phyloP scores from a whole-genome alignment of 306 rosid species.

The Pueraria montana region DNA sequence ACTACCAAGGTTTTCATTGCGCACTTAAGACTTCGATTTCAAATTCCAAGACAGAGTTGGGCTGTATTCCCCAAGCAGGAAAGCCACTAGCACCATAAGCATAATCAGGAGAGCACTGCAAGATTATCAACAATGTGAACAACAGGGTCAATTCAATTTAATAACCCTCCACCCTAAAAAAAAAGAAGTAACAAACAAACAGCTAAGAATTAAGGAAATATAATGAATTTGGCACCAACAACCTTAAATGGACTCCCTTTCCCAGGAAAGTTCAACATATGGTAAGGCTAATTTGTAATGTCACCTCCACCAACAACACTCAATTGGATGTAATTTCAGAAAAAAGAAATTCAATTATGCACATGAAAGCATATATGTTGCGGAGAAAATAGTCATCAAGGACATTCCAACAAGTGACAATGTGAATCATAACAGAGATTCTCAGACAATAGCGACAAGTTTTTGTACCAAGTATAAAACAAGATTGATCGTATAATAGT shows the following conservation, averaged over 20 bases:
- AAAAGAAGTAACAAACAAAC: not conserved
- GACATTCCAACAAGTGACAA: not conserved
- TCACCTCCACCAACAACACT: not conserved
- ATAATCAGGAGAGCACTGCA: slow-evolving; percentile 98
- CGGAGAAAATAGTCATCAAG: not conserved
- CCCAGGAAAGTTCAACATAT: not conserved
- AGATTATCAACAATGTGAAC: slow-evolving; percentile 41
- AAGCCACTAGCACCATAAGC: slow-evolving; percentile 91
- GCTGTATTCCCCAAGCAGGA: slow-evolving; percentile 92
- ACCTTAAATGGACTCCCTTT: too few species aligned
- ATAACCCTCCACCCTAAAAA: not conserved
- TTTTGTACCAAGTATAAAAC: too few species aligned
- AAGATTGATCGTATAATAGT: too few species aligned
- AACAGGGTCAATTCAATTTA: slow-evolving; percentile 9
- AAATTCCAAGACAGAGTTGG: slow-evolving; percentile 81
- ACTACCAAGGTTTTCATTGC: slow-evolving; percentile 52
- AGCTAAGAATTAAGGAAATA: not conserved
- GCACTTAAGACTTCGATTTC: slow-evolving; percentile 84
- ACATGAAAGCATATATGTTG: not conserved
- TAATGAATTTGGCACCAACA: too few species aligned
- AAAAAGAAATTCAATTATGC: not conserved
- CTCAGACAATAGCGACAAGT: too few species aligned
- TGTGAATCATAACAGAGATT: not conserved
- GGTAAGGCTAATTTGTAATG: not conserved
- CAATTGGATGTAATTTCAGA: not conserved